Conservation (phyloP, 805 yeast species). For the Hanseniaspora mollemarum region DNA sequence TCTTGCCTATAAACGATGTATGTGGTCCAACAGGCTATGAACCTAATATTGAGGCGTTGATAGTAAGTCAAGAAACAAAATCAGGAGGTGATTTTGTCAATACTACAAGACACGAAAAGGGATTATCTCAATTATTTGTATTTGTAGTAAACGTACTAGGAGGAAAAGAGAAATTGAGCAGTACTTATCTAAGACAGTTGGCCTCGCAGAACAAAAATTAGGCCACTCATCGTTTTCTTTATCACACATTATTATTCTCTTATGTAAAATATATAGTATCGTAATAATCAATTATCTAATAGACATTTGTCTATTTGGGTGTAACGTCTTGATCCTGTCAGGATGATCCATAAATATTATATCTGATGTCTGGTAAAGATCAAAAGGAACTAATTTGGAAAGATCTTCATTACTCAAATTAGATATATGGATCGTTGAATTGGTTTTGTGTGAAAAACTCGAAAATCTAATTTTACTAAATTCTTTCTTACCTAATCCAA, state of each 20-base stretch:
- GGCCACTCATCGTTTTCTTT: neutral
- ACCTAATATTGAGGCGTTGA: slow-evolving; percentile 61
- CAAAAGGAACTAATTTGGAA: slow-evolving; percentile 38
- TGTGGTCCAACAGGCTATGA: slow-evolving; percentile 88
- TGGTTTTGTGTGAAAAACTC: slow-evolving; percentile 28
- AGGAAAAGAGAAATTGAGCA: slow-evolving; percentile 65
- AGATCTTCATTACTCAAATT: slow-evolving; percentile 43
- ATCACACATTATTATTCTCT: too few relatives aligned
- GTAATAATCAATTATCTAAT: slow-evolving; percentile 32
- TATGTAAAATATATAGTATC: too few relatives aligned
- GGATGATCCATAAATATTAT: slow-evolving; percentile 77
- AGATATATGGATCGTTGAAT: slow-evolving; percentile 29
- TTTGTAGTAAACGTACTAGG: slow-evolving; percentile 57
- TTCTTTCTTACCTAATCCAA: slow-evolving; percentile 71
- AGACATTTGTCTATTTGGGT: slow-evolving; percentile 46
- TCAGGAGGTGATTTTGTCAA: slow-evolving; percentile 69
- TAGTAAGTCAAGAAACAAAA: slow-evolving; percentile 69
- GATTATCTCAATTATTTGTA: slow-evolving; percentile 41
- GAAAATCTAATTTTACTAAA: slow-evolving; percentile 60
- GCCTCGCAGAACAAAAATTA: slow-evolving; percentile 16
- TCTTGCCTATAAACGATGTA: slow-evolving; percentile 62
- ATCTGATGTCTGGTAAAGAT: slow-evolving; percentile 40
- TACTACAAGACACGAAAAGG: slow-evolving; percentile 44
- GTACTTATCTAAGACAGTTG: slow-evolving; percentile 58
- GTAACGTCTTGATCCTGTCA: slow-evolving; percentile 52